Percentiles rank a stretch among this genome's conserved stretches.
phyloP scores from a whole-genome alignment of 1,284 basidiomycete species.

The Phylloporus gajari region DNA sequence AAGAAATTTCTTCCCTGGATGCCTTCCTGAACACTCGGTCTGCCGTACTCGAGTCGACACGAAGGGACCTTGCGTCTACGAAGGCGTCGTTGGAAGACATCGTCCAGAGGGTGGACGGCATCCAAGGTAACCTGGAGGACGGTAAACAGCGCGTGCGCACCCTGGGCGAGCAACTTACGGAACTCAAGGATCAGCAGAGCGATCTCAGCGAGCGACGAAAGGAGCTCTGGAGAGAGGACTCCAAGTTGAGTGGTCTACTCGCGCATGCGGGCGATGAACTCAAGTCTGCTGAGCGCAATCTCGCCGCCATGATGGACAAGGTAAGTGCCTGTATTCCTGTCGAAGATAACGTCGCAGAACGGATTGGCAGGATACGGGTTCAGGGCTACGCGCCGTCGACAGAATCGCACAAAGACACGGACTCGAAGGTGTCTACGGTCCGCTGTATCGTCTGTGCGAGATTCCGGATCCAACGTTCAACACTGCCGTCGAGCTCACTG shows the following conservation, averaged over 20 bases:
- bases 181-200: constrained; percentile 77
- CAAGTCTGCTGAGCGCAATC: constrained; percentile 78
- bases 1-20: constrained; percentile 78
- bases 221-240: constrained; percentile 95
- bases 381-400: constrained; percentile 86
- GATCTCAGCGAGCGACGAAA: constrained; percentile 85
- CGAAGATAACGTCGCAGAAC: constrained; percentile 8
- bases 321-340: constrained; percentile 53
- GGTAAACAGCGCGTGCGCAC: constrained; percentile 76
- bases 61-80: constrained; percentile 58
- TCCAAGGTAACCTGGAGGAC: constrained; percentile 79
- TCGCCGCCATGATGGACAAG: constrained; percentile 96
- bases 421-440: constrained; percentile 88
- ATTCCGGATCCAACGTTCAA: constrained; percentile 92
- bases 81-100: constrained; percentile 64
- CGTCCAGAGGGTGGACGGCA: constrained; percentile 67
- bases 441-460: constrained; percentile 93
- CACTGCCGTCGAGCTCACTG: constrained; percentile 93
- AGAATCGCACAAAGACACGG: constrained; percentile 80
- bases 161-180: constrained; percentile 71
- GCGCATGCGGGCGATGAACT: constrained; percentile 84
- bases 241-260: constrained; percentile 83
- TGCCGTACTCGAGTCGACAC: constrained; percentile 59
- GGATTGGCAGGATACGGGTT: constrained; percentile 80
- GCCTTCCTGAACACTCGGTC: constrained; percentile 64